Evolutionary conservation across 2,329 filamentous ascomycete genomes (phyloP).

Genomic region (Trichoderma koningiopsis): DNA sequence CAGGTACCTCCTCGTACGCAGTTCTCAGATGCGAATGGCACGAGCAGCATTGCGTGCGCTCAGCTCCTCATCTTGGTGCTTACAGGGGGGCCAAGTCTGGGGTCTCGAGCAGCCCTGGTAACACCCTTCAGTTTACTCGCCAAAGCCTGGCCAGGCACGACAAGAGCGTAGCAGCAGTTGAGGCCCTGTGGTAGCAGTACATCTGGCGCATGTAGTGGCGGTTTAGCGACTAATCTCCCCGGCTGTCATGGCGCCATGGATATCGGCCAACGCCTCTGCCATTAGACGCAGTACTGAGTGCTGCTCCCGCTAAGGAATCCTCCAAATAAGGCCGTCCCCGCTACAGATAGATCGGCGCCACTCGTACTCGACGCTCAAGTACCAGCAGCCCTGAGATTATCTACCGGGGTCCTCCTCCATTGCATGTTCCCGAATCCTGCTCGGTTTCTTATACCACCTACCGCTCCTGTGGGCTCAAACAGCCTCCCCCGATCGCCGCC

Average conservation of each 20-base stretch:
- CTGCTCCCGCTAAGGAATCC: neutral
- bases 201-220: neutral
- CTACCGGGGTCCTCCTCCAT: conserved; percentile 20
- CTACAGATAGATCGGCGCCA: conserved; percentile 23
- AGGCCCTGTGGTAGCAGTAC: neutral
- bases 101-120: conserved; percentile 2
- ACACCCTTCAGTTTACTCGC: neutral
- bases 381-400: neutral
- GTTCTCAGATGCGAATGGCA: neutral
- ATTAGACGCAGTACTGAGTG: neutral
- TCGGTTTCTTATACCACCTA: conserved; percentile 7
- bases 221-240: neutral
- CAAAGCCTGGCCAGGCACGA: conserved; percentile 5
- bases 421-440: conserved; percentile 6
- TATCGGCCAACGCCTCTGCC: neutral
- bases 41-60: neutral
- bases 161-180: neutral
- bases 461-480: conserved; percentile 1
- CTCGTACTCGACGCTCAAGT: neutral
- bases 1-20: neutral
- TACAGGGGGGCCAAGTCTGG: conserved; percentile 7
- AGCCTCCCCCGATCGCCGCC: conserved; percentile 6
- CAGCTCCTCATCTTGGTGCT: neutral
- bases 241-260: neutral
- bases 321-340: conserved; percentile 10